phyloP scores from a whole-genome alignment of 73 alveolate species.

The Paramecium bursaria region DNA sequence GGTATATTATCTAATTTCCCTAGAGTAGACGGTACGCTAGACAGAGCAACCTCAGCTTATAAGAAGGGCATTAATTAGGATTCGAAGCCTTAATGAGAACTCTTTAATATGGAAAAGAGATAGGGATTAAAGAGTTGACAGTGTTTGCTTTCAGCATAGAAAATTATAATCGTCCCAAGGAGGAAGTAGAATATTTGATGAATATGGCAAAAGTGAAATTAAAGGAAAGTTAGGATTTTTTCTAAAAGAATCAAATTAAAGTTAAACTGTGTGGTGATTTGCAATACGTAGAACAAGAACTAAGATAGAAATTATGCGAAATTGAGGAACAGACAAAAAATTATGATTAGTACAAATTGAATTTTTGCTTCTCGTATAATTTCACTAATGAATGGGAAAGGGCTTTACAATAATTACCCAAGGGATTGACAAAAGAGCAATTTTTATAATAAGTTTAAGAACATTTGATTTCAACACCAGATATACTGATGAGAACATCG shows the following conservation, averaged over 20 bases:
- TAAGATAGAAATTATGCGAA: conserved; percentile 66
- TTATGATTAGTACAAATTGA: conserved; percentile 67
- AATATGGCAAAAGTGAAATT: conserved; percentile 73
- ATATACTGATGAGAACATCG: conserved; percentile 78
- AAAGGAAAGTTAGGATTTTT: conserved; percentile 66
- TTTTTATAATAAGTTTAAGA: conserved; percentile 76
- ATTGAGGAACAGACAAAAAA: conserved; percentile 76
- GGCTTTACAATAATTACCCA: conserved; percentile 65
- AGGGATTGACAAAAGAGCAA: conserved; percentile 69
- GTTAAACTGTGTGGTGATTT: conserved; percentile 78
- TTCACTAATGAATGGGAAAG: conserved; percentile 76
- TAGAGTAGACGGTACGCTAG: conserved; percentile 75
- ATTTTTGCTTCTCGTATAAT: conserved; percentile 77
- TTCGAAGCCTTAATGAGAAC: conserved; percentile 73
- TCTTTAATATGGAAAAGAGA: conserved; percentile 70
- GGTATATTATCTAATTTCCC: conserved; percentile 6
- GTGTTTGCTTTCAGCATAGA: conserved; percentile 84
- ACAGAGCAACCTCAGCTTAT: conserved; percentile 56
- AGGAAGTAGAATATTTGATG: conserved; percentile 75
- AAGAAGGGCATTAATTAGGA: conserved; percentile 79
- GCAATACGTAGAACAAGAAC: conserved; percentile 73
- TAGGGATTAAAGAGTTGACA: conserved; percentile 78
- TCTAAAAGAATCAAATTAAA: conserved; percentile 68
- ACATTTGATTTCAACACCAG: conserved; percentile 76
- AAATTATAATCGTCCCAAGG: conserved; percentile 77